A percentile compares a stretch with the other conserved stretches of the same genome.
Conservation (phyloP, 805 yeast species). For the Isabelozyma pseudorhagii region DNA sequence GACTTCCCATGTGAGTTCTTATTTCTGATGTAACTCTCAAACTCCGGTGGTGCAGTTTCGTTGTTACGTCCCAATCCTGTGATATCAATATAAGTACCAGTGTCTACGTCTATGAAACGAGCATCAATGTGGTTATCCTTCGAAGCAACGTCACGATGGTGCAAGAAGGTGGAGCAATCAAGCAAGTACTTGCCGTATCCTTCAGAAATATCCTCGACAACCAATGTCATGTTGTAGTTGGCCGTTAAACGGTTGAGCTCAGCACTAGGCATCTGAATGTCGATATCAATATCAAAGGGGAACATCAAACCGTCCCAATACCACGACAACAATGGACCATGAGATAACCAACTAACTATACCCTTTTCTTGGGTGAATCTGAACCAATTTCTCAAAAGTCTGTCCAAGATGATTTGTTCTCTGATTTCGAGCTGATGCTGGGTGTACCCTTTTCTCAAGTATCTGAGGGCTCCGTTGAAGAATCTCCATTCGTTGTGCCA, state of each 20-base stretch:
- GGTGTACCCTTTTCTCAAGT: slow-evolving; percentile 29
- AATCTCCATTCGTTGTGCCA: slow-evolving; percentile 60
- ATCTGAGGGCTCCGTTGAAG: slow-evolving; percentile 53
- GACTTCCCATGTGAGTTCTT: slow-evolving; percentile 14
- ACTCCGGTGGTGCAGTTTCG: slow-evolving; percentile 17
- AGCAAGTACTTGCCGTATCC: slow-evolving; percentile 18
- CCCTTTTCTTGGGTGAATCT: slow-evolving; percentile 20
- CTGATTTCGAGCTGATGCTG: slow-evolving; percentile 17
- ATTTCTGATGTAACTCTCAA: slow-evolving; percentile 11
- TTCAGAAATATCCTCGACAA: slow-evolving; percentile 23
- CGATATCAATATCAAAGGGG: slow-evolving; percentile 23
- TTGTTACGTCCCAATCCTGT: slow-evolving; percentile 35
- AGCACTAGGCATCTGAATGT: slow-evolving; percentile 20
- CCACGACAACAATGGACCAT: slow-evolving; percentile 22
- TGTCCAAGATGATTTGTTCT: slow-evolving; percentile 17
- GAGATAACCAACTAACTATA: slow-evolving; percentile 22
- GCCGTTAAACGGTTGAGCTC: slow-evolving; percentile 17
- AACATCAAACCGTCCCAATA: slow-evolving; percentile 24
- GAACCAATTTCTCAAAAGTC: slow-evolving; percentile 20
- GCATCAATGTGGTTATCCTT: slow-evolving; percentile 29
- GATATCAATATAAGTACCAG: slow-evolving; percentile 56
- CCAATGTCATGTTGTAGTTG: slow-evolving; percentile 19
- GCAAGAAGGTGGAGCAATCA: slow-evolving; percentile 21
- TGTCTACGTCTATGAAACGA: slow-evolving; percentile 53
- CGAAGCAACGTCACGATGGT: slow-evolving; percentile 17